Evolutionary conservation across 2,329 filamentous ascomycete species (phyloP), one percentile per base, ranked within the genome.

Genomic region (Teratosphaeria gauchensis): DNA sequence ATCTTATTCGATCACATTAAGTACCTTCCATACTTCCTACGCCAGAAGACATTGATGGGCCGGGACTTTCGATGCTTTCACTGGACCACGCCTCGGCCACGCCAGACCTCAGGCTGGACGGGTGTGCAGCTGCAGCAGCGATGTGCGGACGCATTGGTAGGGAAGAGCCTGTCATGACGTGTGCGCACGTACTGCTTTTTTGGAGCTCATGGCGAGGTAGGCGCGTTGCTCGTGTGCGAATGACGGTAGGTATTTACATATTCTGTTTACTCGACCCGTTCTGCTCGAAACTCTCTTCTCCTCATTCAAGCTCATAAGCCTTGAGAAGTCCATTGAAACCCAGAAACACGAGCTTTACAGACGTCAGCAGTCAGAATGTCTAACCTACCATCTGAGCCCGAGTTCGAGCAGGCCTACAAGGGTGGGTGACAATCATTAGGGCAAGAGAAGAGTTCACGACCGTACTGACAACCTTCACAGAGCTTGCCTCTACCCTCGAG

Each of bases 341-440:
- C 42, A 21, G 6, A 21, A 19, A 19, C 42, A 48, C 42, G 19
- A 11, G 1, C 19, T 21, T 19, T 7, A 16, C 42, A 48, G 42
- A 19, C 14, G 9, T 21, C 3, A 48, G 19, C n/a, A 24, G 42
- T 19, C 28, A 61, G 28, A 54, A 69, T 68, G 65, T 89, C 91
- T 67, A 87, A 94, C 81, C 82, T 94, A 71, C 85, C 89, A 56
- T 79, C 80, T 64, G 92, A 97, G 84, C 92, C 94, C 72, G 92
- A 99, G 82, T 97, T 97, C 81, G 86, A 96, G 85, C 92, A 97
- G 84, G 92, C 92, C 72, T 95, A 95, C 85, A 90, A 91, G 76
- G 90, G 90, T 95, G 79, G 72, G 82, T 74, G n/a, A 48, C 42
- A 8, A 21, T 21, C 16, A 48, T 21, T 9, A 21, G 53, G n/a